Evolutionary conservation across 2,329 filamentous ascomycete genomes (phyloP).

Genomic region (Verticillium zaregamsianum): DNA sequence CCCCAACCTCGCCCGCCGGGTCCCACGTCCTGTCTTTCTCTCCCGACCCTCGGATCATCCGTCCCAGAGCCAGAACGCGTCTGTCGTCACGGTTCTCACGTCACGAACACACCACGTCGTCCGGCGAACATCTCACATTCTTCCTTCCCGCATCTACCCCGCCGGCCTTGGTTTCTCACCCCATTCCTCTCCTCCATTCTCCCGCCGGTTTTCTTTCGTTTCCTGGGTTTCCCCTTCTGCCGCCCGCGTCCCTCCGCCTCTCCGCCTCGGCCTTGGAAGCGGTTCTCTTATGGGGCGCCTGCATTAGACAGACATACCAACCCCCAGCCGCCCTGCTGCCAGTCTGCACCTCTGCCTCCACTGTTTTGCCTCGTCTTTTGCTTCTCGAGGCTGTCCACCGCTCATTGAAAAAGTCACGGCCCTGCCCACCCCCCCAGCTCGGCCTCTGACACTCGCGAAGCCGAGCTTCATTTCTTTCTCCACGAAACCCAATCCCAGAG

Average conservation of each 20-base stretch:
- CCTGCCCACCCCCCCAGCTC: not conserved
- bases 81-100: slow-evolving; percentile 3
- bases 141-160: slow-evolving; percentile 3
- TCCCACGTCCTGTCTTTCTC: not conserved
- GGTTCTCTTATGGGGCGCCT: slow-evolving; percentile 7
- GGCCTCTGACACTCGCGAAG: not conserved
- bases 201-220: slow-evolving; percentile 2
- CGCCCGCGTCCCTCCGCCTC: not conserved
- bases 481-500: not conserved
- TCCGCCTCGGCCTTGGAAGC: slow-evolving; percentile 1
- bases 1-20: not conserved
- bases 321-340: not conserved
- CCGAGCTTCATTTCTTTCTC: not conserved
- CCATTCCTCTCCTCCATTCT: slow-evolving; percentile 3
- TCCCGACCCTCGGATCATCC: not conserved
- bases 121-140: slow-evolving; percentile 14
- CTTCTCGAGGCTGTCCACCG: not conserved
- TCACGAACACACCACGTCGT: slow-evolving; percentile 14
- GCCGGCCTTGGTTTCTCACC: not conserved
- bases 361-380: not conserved
- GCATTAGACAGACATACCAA: slow-evolving; percentile 11
- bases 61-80: not conserved
- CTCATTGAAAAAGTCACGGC: not conserved
- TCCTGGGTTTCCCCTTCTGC: slow-evolving; percentile 9
- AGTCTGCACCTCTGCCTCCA: not conserved